Evolutionary conservation across 1,139 yeast species (phyloP).

Genomic region (Geotrichum aggregatum): DNA sequence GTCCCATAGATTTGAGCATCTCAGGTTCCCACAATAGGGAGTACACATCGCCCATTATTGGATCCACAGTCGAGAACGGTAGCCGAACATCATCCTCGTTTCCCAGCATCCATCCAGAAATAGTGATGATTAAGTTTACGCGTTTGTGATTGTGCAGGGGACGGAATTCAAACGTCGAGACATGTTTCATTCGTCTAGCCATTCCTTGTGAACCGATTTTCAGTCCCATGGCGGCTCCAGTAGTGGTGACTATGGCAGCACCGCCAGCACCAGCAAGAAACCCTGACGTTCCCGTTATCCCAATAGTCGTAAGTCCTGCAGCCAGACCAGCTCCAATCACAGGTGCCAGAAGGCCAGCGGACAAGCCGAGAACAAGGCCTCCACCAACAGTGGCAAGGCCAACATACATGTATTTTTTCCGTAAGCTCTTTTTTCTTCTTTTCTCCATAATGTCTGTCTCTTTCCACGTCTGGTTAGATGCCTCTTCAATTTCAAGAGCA

Average conservation of each 20-base stretch:
- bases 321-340: slow-evolving; percentile 98
- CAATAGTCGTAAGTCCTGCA: slow-evolving; percentile 92
- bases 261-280: slow-evolving; percentile 97
- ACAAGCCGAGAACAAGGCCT: slow-evolving; percentile 84
- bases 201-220: slow-evolving; percentile 83
- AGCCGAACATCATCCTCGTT: slow-evolving; percentile 91
- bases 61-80: slow-evolving; percentile 95
- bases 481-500: slow-evolving; percentile 80
- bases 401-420: slow-evolving; percentile 73
- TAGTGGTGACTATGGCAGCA: slow-evolving; percentile 86
- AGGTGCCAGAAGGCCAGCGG: slow-evolving; percentile 95
- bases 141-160: slow-evolving; percentile 91
- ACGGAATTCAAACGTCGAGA: slow-evolving; percentile 85
- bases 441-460: slow-evolving; percentile 67
- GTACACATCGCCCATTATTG: slow-evolving; percentile 93
- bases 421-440: slow-evolving; percentile 61
- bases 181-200: slow-evolving; percentile 82
- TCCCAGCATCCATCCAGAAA: slow-evolving; percentile 98
- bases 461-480: slow-evolving; percentile 66
- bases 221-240: slow-evolving; percentile 90
- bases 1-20: slow-evolving; percentile 93
- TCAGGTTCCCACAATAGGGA: slow-evolving; percentile 97
- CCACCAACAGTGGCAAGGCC: slow-evolving; percentile 98
- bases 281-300: slow-evolving; percentile 86
- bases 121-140: slow-evolving; percentile 81